Conservation (phyloP, 257 asterid genomes). For the Cynanchum wilfordii region DNA sequence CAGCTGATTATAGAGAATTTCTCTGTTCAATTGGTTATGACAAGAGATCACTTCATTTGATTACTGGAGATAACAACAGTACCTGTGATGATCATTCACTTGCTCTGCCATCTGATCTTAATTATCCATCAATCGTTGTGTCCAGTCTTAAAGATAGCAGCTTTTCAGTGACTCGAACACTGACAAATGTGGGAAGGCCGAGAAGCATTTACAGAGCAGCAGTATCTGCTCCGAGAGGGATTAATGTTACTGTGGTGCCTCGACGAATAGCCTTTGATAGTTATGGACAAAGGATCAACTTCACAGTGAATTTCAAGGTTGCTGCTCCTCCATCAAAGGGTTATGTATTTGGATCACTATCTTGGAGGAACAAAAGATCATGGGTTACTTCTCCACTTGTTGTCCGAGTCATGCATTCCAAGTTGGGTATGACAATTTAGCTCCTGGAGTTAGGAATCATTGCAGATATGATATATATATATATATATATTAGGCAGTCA, state of each 20-base stretch:
- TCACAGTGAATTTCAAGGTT: conserved; percentile 59
- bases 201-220: conserved; percentile 50
- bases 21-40: conserved; percentile 82
- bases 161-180: conserved; percentile 54
- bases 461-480: neutral
- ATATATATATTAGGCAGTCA: no score
- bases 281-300: conserved; percentile 59
- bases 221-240: conserved; percentile 55
- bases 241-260: conserved; percentile 65
- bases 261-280: conserved; percentile 42
- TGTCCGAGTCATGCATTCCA: conserved; percentile 40
- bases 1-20: conserved; percentile 61
- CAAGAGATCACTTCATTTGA: conserved; percentile 54
- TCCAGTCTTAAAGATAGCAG: conserved; percentile 44
- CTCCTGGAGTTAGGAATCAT: conserved; percentile 1
- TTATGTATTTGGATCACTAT: conserved; percentile 73
- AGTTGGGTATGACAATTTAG: conserved; percentile 32
- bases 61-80: conserved; percentile 77
- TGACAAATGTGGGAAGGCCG: conserved; percentile 75
- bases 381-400: conserved; percentile 75
- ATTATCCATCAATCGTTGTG: conserved; percentile 75
- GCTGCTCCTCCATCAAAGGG: conserved; percentile 55
- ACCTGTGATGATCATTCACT: conserved; percentile 46
- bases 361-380: conserved; percentile 64
- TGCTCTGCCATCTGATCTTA: conserved; percentile 55